phyloP scores from a whole-genome alignment of 495 filamentous ascomycete genomes.

The Cladorrhinum samala region DNA sequence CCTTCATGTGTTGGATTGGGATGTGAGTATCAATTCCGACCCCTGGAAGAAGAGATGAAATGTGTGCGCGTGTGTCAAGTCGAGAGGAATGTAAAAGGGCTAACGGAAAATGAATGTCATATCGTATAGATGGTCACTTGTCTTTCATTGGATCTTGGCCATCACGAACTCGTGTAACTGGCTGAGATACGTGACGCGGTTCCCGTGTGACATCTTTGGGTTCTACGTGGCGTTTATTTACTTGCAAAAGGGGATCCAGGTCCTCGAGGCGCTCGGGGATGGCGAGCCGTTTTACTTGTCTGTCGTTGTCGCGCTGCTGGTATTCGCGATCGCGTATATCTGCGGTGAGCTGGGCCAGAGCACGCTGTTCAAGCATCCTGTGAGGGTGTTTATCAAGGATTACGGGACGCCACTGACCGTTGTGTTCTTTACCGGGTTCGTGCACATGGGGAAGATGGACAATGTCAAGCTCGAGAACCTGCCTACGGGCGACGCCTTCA shows the following conservation, averaged over 20 bases:
- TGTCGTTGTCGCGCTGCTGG: conserved; percentile 64
- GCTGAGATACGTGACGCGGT: conserved; percentile 73
- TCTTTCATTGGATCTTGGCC: conserved; percentile 75
- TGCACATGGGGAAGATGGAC: conserved; percentile 74
- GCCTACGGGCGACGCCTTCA: conserved; percentile 72
- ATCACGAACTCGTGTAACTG: conserved; percentile 76
- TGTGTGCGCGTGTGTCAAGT: too few species aligned
- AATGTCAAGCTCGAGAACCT: conserved; percentile 57
- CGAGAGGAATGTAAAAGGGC: too few species aligned
- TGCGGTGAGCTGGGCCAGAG: conserved; percentile 65
- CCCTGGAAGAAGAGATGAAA: not conserved
- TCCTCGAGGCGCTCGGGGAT: conserved; percentile 53
- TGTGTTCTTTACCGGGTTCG: conserved; percentile 83
- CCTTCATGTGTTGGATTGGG: conserved; percentile 83
- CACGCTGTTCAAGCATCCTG: conserved; percentile 61
- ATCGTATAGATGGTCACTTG: conserved; percentile 66
- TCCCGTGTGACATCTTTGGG: conserved; percentile 82
- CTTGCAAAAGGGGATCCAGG: conserved; percentile 77
- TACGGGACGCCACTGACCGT: conserved; percentile 79
- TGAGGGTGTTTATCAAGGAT: conserved; percentile 75
- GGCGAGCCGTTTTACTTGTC: conserved; percentile 64
- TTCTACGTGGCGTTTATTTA: conserved; percentile 88
- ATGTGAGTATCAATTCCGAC: conserved; percentile 42
- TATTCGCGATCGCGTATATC: conserved; percentile 64
- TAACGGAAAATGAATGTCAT: too few species aligned